Conservation (phyloP, 305 asterid genomes). For the Rubia peregrina region DNA sequence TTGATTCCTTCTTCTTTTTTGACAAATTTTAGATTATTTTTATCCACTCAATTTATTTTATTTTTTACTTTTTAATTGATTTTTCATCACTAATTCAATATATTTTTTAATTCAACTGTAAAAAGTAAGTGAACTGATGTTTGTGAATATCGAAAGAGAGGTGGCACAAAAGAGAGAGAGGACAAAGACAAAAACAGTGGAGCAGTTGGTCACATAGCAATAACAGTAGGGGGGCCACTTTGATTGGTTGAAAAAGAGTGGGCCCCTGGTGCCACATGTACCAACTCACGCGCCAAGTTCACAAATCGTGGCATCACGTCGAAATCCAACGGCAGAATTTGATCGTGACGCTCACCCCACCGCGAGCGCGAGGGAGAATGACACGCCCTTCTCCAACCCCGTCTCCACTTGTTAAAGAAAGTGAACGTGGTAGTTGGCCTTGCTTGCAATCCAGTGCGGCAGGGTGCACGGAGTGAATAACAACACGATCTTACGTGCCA, state of each 20-base stretch:
- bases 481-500: slow-evolving; percentile 17
- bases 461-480: neutral
- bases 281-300: neutral
- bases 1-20: no score
- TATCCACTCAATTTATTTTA: no score
- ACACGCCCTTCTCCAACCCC: slow-evolving; percentile 10
- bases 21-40: no score
- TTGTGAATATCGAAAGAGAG: neutral
- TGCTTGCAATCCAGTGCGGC: slow-evolving; percentile 5
- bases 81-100: no score
- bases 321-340: neutral
- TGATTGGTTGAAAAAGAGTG: slow-evolving; percentile 13
- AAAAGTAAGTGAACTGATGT: no score
- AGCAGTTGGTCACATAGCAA: slow-evolving; percentile 49
- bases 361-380: neutral
- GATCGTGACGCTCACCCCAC: neutral
- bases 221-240: slow-evolving; percentile 47
- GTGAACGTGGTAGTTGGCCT: slow-evolving; percentile 8
- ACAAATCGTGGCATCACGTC: neutral
- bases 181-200: slow-evolving; percentile 33
- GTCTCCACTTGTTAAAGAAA: slow-evolving; percentile 17
- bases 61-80: no score
- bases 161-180: neutral
- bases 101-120: no score
- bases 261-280: neutral